These are phyloP conservation scores for Paramecium bursaria DNA, from an alignment of 73 alveolate genomes.

Conservation along the genomic window DNA sequence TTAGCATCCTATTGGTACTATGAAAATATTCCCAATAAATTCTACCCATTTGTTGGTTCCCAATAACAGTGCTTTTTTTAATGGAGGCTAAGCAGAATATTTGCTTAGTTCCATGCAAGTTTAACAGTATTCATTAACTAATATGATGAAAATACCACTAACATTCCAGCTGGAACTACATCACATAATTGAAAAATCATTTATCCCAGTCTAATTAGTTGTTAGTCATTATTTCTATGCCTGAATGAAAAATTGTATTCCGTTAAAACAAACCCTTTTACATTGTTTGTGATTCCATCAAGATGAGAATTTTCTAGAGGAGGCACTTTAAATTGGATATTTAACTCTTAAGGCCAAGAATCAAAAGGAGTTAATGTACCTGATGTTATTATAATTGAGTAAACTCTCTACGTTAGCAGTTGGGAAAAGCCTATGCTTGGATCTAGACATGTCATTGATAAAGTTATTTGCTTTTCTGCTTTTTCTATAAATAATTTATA, in stretches of 20 bases:
- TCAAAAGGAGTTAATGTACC: constrained; percentile 38
- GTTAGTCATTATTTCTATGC: constrained; percentile 33
- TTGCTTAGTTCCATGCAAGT: constrained; percentile 34
- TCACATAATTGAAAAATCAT: constrained; percentile 1
- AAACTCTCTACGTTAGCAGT: background rate
- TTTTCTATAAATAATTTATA: no score
- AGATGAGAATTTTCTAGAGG: constrained; percentile 27
- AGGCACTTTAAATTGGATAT: constrained; percentile 21
- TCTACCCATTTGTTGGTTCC: no score
- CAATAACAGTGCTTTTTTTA: no score
- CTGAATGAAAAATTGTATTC: constrained; percentile 53
- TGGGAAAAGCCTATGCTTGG: constrained; percentile 3
- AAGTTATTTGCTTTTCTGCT: no score
- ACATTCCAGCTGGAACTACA: constrained; percentile 65
- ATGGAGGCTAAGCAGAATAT: no score
- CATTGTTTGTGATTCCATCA: constrained; percentile 11
- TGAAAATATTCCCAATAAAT: constrained; percentile 13
- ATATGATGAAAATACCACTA: constrained; percentile 66
- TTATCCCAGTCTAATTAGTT: constrained; percentile 14
- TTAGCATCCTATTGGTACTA: constrained; percentile 51
- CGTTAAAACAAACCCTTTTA: constrained; percentile 20
- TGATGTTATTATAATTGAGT: constrained; percentile 42
- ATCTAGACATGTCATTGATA: constrained; percentile 44
- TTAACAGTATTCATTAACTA: constrained; percentile 9
- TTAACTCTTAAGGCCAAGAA: constrained; percentile 12